phyloP scores from a whole-genome alignment of 2,329 filamentous ascomycete genomes.

The Mycosphaerelloides madeirae region DNA sequence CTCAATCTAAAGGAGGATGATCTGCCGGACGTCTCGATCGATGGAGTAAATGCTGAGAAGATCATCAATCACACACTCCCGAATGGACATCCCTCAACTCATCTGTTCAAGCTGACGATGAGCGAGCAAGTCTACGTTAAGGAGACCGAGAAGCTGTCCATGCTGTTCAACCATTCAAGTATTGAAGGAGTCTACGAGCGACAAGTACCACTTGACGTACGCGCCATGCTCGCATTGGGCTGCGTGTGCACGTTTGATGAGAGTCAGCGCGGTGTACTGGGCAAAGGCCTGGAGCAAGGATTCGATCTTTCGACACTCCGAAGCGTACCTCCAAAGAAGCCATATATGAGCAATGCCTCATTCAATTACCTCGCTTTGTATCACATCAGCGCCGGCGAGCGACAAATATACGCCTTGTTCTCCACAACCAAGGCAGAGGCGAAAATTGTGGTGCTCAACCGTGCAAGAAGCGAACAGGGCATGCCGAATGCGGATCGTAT shows the following conservation, averaged over 20 bases:
- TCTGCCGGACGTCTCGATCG: constrained; percentile 80
- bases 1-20: constrained; percentile 86
- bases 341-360: constrained; percentile 70
- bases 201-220: constrained; percentile 78
- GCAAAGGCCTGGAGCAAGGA: constrained; percentile 85
- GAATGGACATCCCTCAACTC: constrained; percentile 88
- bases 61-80: constrained; percentile 88
- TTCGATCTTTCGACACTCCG: constrained; percentile 80
- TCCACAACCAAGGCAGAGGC: constrained; percentile 76
- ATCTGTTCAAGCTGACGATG: constrained; percentile 91
- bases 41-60: constrained; percentile 84
- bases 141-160: constrained; percentile 74
- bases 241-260: constrained; percentile 93
- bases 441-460: constrained; percentile 82
- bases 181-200: constrained; percentile 97
- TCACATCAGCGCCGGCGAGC: constrained; percentile 83
- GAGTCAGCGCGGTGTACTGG: constrained; percentile 80
- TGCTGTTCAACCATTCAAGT: constrained; percentile 84
- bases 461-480: constrained; percentile 72
- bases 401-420: constrained; percentile 90
- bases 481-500: constrained; percentile 87
- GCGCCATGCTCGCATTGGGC: constrained; percentile 83
- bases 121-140: constrained; percentile 81
- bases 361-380: constrained; percentile 81
- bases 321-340: constrained; percentile 59